Conservation (phyloP, 352 stramenopile genomes). For the Phytopythium oedochilum region DNA sequence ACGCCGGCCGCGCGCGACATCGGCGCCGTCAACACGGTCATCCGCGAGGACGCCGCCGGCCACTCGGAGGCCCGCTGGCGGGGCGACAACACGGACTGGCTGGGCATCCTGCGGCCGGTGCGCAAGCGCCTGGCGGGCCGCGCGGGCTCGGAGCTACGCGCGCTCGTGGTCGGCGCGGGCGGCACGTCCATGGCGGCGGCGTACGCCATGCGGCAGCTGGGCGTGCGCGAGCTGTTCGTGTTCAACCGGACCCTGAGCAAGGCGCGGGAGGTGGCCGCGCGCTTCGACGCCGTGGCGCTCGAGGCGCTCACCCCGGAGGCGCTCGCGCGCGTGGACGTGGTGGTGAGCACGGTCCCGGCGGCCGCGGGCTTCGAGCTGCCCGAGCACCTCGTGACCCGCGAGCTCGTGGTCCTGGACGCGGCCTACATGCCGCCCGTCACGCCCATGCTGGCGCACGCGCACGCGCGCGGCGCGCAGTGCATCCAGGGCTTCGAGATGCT, state of each 20-base stretch:
- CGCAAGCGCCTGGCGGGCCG: conserved; percentile 36
- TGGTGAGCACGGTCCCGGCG: conserved; percentile 95
- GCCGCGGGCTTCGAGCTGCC: conserved; percentile 80
- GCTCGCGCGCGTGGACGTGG: conserved; percentile 71
- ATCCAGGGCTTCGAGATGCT: conserved; percentile 98
- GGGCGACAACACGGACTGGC: conserved; percentile 99
- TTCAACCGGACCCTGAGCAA: conserved; percentile 96
- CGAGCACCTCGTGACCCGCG: conserved; percentile 48
- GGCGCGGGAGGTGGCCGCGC: conserved; percentile 80
- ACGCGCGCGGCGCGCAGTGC: conserved; percentile 73
- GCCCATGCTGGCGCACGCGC: conserved; percentile 88
- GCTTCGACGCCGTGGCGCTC: conserved; percentile 84
- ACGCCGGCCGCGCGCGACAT: conserved; percentile 93
- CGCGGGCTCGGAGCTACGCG: conserved; percentile 23
- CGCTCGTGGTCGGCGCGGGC: conserved; percentile 89
- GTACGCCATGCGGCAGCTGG: conserved; percentile 91
- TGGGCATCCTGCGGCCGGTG: conserved; percentile 94
- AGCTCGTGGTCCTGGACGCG: conserved; percentile 93
- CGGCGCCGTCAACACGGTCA: conserved; percentile 98
- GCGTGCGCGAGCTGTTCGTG: conserved; percentile 84
- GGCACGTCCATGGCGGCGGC: conserved; percentile 94
- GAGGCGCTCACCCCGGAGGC: conserved; percentile 42
- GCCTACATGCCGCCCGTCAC: conserved; percentile 98
- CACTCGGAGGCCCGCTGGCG: conserved; percentile 30
- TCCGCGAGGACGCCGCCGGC: conserved; percentile 55